Base-by-base conservation (phyloP, 768 basidiomycete genomes). In the Rubroboletus satanas region DNA sequence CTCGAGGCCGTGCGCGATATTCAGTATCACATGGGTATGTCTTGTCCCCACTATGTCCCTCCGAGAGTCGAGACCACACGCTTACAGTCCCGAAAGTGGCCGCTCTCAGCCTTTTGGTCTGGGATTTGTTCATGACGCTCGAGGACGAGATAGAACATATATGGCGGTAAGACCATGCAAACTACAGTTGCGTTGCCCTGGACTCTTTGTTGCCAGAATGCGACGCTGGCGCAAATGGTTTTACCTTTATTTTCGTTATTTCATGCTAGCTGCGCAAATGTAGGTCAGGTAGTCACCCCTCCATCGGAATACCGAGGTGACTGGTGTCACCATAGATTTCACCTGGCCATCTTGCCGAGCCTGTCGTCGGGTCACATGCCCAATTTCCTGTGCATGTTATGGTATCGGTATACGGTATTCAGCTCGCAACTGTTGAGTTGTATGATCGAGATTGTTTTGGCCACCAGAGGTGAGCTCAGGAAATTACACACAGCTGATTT, bases 121-220 rank as follows among this genome's bases (percentile, higher is more conserved):
- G 65, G 54, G 73, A 74, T 29, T 49, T 60, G 15, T 17, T 71
- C 3, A 49, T 66, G 41, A 66, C 62, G 4, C 57, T 66, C 26
- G 59, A 54, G 26, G 61, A 55, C 14, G 73, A 71, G 44, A 55
- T 64, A 1, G 65, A 65, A 36, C 59, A 64, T 23, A 44, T 73
- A n/a, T 74, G 73, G 71, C 59, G 57, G 73, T 75, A 51, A 58
- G 43, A 10, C 26, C 21, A 18, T 35, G 1, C 17, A 26, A 29
- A 10, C n/a, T 15, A n/a, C 7, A 26, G 3, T 3, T 8, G 7
- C 14, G 12, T n/a, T 14, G 0, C 23, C 12, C 28, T 31, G 12
- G 12, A 44, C 33, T 36, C 35, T 41, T n/a, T n/a, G 6, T 38
- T 37, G 8, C 23, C 46, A 65, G 60, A 17, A 65, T 56, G 57